Conservation (phyloP, 208 protist species). For the Phytomonas francai region DNA sequence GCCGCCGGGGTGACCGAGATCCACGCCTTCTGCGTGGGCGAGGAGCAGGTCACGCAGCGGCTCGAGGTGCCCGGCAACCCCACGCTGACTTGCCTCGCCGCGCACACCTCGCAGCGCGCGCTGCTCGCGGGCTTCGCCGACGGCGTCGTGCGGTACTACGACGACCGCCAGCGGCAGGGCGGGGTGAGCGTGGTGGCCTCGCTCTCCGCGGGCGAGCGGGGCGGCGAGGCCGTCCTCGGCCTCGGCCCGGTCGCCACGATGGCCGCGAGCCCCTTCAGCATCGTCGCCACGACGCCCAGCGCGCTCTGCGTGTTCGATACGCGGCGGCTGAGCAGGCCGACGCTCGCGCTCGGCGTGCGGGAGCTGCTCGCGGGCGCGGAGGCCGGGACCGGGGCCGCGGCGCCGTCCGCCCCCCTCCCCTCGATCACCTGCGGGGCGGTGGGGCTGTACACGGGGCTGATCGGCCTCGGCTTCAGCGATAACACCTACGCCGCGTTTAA, state of each 20-base stretch:
- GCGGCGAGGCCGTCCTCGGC: slow-evolving; percentile 9
- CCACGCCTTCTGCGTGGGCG: slow-evolving; percentile 62
- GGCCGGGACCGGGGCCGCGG: neutral
- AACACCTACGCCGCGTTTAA: slow-evolving; percentile 73
- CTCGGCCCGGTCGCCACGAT: slow-evolving; percentile 10
- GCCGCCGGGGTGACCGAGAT: slow-evolving; percentile 56
- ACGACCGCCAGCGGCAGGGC: slow-evolving; percentile 72
- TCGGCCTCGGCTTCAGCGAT: slow-evolving; percentile 63
- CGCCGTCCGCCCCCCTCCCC: slow-evolving; percentile 11
- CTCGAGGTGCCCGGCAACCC: slow-evolving; percentile 65
- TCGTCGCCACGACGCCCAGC: slow-evolving; percentile 48
- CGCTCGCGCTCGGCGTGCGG: slow-evolving; percentile 18
- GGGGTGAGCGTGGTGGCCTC: slow-evolving; percentile 62
- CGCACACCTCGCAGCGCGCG: slow-evolving; percentile 60
- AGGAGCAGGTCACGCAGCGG: slow-evolving; percentile 79
- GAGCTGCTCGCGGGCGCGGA: slow-evolving; percentile 15
- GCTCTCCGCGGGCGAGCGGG: slow-evolving; percentile 2
- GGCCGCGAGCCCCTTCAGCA: slow-evolving; percentile 28
- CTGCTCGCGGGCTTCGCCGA: slow-evolving; percentile 77
- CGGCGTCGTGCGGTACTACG: slow-evolving; percentile 80
- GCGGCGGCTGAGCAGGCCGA: slow-evolving; percentile 53
- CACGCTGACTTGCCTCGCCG: slow-evolving; percentile 48
- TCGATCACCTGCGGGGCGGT: slow-evolving; percentile 50
- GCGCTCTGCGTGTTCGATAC: slow-evolving; percentile 62
- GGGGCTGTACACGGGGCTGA: slow-evolving; percentile 67